Evolutionary conservation across 257 asterid genomes (phyloP).

Genomic region (Echium plantagineum): DNA sequence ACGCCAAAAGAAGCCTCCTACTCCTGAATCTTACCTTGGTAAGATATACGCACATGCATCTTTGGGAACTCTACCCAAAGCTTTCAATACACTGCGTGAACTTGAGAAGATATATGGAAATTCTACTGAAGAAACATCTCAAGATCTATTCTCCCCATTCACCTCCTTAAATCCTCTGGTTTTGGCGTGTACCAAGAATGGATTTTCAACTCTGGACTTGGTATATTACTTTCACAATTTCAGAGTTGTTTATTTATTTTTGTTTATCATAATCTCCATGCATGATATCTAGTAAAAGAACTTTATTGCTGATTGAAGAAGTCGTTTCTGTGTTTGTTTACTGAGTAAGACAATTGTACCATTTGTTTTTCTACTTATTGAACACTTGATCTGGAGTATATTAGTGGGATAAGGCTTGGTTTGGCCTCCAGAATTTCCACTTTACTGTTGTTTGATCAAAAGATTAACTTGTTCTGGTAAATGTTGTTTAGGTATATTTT

Average conservation of each 20-base stretch:
- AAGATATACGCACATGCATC: conserved; percentile 66
- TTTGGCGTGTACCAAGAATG: conserved; percentile 58
- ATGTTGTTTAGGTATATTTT: conserved; percentile 67
- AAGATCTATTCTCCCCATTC: conserved; percentile 67
- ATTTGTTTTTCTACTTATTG: background rate
- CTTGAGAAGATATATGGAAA: conserved; percentile 50
- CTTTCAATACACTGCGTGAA: conserved; percentile 73
- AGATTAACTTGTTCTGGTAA: conserved; percentile 4
- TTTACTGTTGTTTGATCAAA: background rate
- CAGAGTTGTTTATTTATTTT: background rate
- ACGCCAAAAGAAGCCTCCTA: conserved; percentile 48
- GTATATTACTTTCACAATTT: conserved; percentile 31
- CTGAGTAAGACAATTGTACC: background rate
- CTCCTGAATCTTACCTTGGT: conserved; percentile 61
- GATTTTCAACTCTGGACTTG: conserved; percentile 60
- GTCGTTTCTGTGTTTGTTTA: background rate
- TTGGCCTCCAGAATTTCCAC: background rate
- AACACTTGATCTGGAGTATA: background rate
- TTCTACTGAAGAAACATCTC: conserved; percentile 30
- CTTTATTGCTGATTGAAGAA: background rate
- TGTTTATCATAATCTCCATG: background rate
- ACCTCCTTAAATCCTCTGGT: conserved; percentile 62
- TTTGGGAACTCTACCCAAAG: conserved; percentile 68
- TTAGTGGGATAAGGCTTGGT: too few relatives aligned
- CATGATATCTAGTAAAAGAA: background rate